Evolutionary conservation across 495 filamentous ascomycete species (phyloP).

Genomic region (Aspergillus indologenus): DNA sequence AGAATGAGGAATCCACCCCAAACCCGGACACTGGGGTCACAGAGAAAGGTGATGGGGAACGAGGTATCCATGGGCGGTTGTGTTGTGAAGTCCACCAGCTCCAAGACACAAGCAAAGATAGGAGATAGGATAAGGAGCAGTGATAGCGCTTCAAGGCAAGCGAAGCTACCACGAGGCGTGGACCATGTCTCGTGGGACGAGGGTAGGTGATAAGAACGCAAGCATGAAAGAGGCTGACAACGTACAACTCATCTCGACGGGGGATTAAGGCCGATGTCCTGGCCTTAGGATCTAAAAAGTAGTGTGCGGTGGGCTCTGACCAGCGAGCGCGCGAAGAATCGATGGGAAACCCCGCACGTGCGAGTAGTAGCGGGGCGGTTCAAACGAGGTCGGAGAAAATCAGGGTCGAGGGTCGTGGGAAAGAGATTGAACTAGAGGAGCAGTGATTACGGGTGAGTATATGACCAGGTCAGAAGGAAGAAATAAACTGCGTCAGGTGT

Average conservation of each 20-base stretch:
- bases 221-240: constrained; percentile 17
- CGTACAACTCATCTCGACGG: constrained; percentile 49
- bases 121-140: constrained; percentile 8
- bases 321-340: constrained; percentile 19
- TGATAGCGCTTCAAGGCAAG: constrained; percentile 4
- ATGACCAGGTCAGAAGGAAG: not conserved
- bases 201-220: not conserved
- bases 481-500: not conserved
- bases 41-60: not conserved
- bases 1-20: constrained; percentile 1
- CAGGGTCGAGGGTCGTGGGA: not conserved
- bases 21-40: not conserved
- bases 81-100: not conserved
- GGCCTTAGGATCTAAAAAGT: constrained; percentile 3
- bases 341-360: constrained; percentile 24
- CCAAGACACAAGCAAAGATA: constrained; percentile 11
- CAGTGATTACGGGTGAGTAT: constrained; percentile 1
- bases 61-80: not conserved
- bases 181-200: not conserved
- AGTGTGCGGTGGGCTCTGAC: constrained; percentile 23
- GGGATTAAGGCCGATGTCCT: constrained; percentile 8
- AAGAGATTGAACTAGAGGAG: not conserved
- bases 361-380: constrained; percentile 21
- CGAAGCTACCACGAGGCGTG: constrained; percentile 2
- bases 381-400: not conserved